phyloP scores from a whole-genome alignment of 768 basidiomycete species.

The Suillus cothurnatus region DNA sequence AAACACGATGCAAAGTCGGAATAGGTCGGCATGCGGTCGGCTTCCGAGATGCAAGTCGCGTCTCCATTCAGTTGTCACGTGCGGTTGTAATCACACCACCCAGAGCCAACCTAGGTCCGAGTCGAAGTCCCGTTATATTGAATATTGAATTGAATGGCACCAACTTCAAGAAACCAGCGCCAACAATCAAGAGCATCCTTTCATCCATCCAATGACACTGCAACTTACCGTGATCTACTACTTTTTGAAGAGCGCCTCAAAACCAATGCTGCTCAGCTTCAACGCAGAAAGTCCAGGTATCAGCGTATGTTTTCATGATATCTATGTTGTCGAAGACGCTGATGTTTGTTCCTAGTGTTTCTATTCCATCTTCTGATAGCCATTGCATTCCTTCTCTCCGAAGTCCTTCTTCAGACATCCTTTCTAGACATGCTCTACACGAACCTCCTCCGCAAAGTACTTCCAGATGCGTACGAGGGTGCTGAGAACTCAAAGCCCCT shows the following conservation, averaged over 20 bases:
- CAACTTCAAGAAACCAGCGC: slow-evolving; percentile 24
- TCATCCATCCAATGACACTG: slow-evolving; percentile 69
- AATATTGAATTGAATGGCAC: slow-evolving; percentile 26
- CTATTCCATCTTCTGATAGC: slow-evolving; percentile 66
- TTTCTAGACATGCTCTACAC: slow-evolving; percentile 67
- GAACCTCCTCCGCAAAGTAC: slow-evolving; percentile 45
- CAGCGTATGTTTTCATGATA: slow-evolving; percentile 56
- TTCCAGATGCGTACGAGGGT: slow-evolving; percentile 54
- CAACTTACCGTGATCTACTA: slow-evolving; percentile 86
- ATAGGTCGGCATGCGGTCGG: neutral
- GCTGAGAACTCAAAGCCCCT: slow-evolving; percentile 50
- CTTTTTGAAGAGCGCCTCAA: slow-evolving; percentile 97
- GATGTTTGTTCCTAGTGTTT: slow-evolving; percentile 57
- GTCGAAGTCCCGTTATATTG: too few relatives aligned
- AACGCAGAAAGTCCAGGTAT: slow-evolving; percentile 79
- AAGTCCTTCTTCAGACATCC: slow-evolving; percentile 71
- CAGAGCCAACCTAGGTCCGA: too few relatives aligned
- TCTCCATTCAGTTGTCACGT: slow-evolving; percentile 7
- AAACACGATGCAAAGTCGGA: neutral
- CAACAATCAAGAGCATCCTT: slow-evolving; percentile 40
- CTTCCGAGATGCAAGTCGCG: neutral
- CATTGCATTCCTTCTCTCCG: slow-evolving; percentile 72
- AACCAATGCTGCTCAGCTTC: slow-evolving; percentile 82
- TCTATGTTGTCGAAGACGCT: slow-evolving; percentile 21
- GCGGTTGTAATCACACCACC: neutral